phyloP scores from a whole-genome alignment of 2,329 filamentous ascomycete species.

The Penicillium sp. region DNA sequence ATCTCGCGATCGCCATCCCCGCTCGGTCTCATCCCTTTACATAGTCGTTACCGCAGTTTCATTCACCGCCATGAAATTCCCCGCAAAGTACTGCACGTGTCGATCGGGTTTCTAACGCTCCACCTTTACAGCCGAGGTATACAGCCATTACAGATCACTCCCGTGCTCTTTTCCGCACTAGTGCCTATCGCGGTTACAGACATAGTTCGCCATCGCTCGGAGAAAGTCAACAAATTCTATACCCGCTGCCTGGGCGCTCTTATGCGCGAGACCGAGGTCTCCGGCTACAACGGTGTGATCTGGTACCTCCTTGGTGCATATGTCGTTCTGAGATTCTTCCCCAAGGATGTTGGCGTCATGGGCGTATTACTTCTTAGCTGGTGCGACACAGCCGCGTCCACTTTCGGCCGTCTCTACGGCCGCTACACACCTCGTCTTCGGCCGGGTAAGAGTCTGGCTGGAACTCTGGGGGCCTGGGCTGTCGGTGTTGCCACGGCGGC shows the following conservation, averaged over 20 bases:
- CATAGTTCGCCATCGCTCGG: conserved; percentile 74
- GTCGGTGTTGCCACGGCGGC: conserved; percentile 78
- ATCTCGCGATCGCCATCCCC: conserved; percentile 89
- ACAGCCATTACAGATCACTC: conserved; percentile 73
- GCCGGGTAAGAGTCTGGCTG: conserved; percentile 84
- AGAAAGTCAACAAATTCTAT: conserved; percentile 79
- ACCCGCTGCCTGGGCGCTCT: conserved; percentile 78
- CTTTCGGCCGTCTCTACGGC: conserved; percentile 85
- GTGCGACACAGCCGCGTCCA: conserved; percentile 97
- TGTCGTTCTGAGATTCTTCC: conserved; percentile 77
- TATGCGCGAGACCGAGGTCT: conserved; percentile 95
- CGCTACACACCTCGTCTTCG: conserved; percentile 81
- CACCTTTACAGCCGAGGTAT: conserved; percentile 77
- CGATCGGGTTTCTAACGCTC: conserved; percentile 90
- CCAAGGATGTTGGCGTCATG: conserved; percentile 89
- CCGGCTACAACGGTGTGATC: conserved; percentile 93
- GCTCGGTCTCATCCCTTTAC: conserved; percentile 89
- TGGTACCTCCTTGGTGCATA: conserved; percentile 92
- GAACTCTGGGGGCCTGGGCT: conserved; percentile 75
- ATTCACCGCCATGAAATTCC: conserved; percentile 97
- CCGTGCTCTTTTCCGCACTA: conserved; percentile 73
- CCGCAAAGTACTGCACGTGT: conserved; percentile 87
- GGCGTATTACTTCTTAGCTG: conserved; percentile 86
- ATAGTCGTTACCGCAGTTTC: conserved; percentile 83
- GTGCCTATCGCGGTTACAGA: conserved; percentile 81